Conservation (phyloP, 1,139 yeast genomes). For the Saccharomyces hybrid region DNA sequence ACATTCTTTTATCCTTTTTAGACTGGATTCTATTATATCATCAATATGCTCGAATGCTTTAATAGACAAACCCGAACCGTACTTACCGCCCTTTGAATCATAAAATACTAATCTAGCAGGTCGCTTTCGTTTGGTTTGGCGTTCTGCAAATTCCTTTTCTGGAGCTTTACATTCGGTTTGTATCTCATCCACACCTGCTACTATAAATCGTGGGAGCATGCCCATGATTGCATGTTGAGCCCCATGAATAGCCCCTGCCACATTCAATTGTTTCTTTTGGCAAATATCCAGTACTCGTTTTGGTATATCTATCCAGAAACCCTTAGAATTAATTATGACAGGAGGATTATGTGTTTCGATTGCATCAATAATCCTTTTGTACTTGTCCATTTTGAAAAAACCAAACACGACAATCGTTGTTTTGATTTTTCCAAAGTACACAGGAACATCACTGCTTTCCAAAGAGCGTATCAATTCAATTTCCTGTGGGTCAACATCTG, state of each 20-base stretch:
- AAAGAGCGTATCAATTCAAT: conserved; percentile 59
- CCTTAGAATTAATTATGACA: conserved; percentile 56
- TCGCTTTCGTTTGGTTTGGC: conserved; percentile 59
- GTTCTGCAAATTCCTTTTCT: conserved; percentile 78
- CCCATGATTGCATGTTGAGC: conserved; percentile 87
- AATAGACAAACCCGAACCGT: conserved; percentile 71
- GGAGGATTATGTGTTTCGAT: conserved; percentile 92
- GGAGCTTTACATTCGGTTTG: conserved; percentile 95
- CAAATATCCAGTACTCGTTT: conserved; percentile 50
- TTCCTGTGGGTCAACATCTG: conserved; percentile 82
- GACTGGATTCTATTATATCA: conserved; percentile 52
- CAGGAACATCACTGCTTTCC: conserved; percentile 49
- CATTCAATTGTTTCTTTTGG: conserved; percentile 47
- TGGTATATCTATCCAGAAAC: conserved; percentile 89
- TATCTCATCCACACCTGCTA: conserved; percentile 64
- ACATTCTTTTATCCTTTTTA: conserved; percentile 54
- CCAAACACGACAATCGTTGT: conserved; percentile 82
- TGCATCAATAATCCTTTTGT: conserved; percentile 75
- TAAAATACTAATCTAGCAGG: conserved; percentile 82
- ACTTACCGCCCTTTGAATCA: conserved; percentile 72
- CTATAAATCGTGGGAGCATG: conserved; percentile 59
- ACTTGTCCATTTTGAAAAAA: conserved; percentile 73
- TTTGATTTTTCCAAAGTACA: conserved; percentile 65
- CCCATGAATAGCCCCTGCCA: conserved; percentile 94
- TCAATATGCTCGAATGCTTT: conserved; percentile 75